Base-by-base conservation (phyloP, 2,329 filamentous ascomycete genomes). In the Colletotrichum eremochloae region DNA sequence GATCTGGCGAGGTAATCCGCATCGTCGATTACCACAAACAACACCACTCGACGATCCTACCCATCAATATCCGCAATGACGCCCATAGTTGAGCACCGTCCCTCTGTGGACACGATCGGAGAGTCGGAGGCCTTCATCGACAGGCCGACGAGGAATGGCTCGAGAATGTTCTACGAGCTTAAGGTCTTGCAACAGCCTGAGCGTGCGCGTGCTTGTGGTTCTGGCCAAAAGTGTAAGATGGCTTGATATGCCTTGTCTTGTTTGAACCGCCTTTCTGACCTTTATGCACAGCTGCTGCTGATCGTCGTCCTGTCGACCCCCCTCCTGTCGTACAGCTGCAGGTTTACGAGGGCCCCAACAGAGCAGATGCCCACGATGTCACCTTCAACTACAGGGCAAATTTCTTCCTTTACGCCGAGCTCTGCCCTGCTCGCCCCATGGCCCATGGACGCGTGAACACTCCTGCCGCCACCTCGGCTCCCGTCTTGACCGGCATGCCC, bases 311-410 rank as follows among this genome's bases (percentile, higher is more conserved):
- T 29, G 95, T 98, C 74, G 96, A 98, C 81, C 95, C 94, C 73
- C 96, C 96, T 2, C 96, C 96, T 0, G 96, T 99, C 67, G 94
- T 98, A 50, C 94, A 97, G 82, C 86, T 99, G 74, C 92, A 92
- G 75, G 93, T 98, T 75, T 94, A 91, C 77, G 93, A 97, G 79
- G 93, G 92, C 46, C 83, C 86, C 44, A 85, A 91, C 36, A 86
- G 91, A 33, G 86, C 89, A 61, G 83, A 86, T 63, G 88, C 88
- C 67, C 87, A 87, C 79, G 93, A 95, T 73, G 90, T 95, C 78
- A 98, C 96, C 2, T 97, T 97, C 78, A 89, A 91, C 71, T 97
- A 98, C 86, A 96, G 97, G 79, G 95, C 95, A 79, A 97, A 97
- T 83, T 98, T 98, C 88, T 98, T 99, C 84, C 91, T 98, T 52